Conservation (phyloP, 1,139 yeast genomes). For the Geotrichum bryndzae region DNA sequence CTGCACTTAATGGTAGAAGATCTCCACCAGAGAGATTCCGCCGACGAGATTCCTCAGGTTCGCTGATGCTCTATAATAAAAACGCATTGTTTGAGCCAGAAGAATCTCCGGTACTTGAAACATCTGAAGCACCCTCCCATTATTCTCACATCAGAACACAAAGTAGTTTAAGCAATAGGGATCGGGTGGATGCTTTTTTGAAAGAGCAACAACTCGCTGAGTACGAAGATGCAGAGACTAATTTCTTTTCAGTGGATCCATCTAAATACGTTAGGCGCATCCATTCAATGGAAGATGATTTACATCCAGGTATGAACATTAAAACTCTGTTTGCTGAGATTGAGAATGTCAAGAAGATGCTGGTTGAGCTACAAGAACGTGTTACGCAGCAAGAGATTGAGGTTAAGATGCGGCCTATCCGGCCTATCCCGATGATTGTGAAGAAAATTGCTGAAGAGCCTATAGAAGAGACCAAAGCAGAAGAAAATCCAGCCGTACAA, state of each 20-base stretch:
- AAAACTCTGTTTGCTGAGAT: conserved; percentile 9
- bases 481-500: background rate
- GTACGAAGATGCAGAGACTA: background rate
- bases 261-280: background rate
- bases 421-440: background rate
- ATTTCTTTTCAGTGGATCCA: background rate
- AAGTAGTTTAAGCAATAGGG: background rate
- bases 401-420: background rate
- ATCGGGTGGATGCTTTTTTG: background rate
- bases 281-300: background rate
- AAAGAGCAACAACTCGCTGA: background rate
- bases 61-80: background rate
- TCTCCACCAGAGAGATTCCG: background rate
- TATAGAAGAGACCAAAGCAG: background rate
- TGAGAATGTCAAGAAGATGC: conserved; percentile 9
- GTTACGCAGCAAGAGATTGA: background rate
- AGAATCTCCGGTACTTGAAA: background rate
- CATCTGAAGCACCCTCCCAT: background rate
- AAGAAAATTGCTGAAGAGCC: background rate
- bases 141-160: background rate
- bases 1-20: conserved; percentile 9
- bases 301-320: background rate
- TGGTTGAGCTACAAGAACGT: conserved; percentile 6
- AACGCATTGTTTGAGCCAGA: background rate
- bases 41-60: conserved; percentile 11